Base-by-base conservation (phyloP, 2,329 filamentous ascomycete species). In the Phialemoniopsis sp. region DNA sequence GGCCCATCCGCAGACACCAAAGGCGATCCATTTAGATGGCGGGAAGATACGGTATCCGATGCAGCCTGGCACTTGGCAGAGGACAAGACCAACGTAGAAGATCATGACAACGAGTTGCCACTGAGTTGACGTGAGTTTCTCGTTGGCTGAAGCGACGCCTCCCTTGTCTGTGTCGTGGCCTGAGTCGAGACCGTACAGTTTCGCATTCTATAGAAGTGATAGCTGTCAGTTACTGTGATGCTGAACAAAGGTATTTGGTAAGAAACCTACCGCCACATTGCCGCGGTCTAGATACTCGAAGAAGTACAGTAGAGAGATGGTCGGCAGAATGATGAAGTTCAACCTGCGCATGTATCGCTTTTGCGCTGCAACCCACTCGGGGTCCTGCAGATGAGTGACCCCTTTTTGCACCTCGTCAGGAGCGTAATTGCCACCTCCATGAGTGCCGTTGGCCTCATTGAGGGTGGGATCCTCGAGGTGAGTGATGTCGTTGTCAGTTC, bases 61-160 rank as follows among this genome's bases (percentile, higher is more conserved):
- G 29, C 42, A 43, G 12, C 45, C 47, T 5, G 47, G 47, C n/a
- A 50, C 46, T 32, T 50, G 47, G 29, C 40, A 44, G 14, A 50
- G 39, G 16, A 50, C 38, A 18, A 46, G 40, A 8, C 47, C 47
- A 14, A 50, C 45, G 32, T 46, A 50, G 33, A 50, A 42, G 29
- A 50, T 48, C 36, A 46, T 47, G 21, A 49, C 37, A 9, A 42
- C 36, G 26, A 43, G 34, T 31, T 46, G 39, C 34, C 42, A 46
- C 17, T n/a, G 14, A 10, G 8, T 28, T 15, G 21, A 36, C 13
- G n/a, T 13, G 17, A 16, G 29, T 15, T 10, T 21, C 19, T 39
- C 32, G 12, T 35, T 28, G n/a, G 21, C 32, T 15, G 39, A 26
- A 14, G 42, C 44, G n/a, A 46, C 42, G 30, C 44, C 44, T 18